Conservation (phyloP, 345 rosid species). For the sweet orange (Citrus sinensis) region DNA sequence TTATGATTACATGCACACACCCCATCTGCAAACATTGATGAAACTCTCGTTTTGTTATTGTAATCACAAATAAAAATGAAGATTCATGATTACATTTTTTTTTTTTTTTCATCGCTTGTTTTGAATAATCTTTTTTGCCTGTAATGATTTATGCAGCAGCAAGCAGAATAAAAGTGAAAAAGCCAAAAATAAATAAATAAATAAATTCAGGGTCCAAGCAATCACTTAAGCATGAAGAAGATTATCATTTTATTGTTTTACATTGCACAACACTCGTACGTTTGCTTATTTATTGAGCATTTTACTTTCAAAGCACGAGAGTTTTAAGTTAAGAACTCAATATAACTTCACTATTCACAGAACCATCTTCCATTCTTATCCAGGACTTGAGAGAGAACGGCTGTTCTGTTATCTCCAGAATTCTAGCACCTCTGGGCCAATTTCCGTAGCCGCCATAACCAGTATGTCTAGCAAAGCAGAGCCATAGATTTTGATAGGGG, state of each 20-base stretch:
- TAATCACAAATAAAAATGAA: not conserved
- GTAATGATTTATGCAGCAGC: not conserved
- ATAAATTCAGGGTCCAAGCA: not conserved
- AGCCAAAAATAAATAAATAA: not conserved
- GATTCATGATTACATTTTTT: not conserved
- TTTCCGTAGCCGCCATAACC: constrained; percentile 87
- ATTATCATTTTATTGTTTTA: not conserved
- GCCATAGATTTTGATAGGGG: constrained; percentile 70
- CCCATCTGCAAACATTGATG: not conserved
- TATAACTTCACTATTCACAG: constrained; percentile 52
- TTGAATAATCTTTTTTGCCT: not conserved
- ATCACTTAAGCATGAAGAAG: not conserved
- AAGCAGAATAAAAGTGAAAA: not conserved
- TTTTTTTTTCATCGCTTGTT: not conserved
- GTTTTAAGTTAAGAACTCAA: constrained; percentile 26
- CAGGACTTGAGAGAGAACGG: constrained; percentile 72
- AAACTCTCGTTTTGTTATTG: not conserved
- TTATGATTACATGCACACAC: not conserved
- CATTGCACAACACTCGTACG: not conserved
- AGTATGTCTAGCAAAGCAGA: constrained; percentile 90
- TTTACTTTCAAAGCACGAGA: not conserved
- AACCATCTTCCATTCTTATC: constrained; percentile 89
- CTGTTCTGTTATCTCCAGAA: constrained; percentile 56
- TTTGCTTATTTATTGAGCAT: not conserved
- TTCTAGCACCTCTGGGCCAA: constrained; percentile 85